Percentiles rank a stretch among this genome's conserved stretches.
These are phyloP conservation scores for Hymenoscyphus fructigenus DNA, from an alignment of 2,329 filamentous ascomycete species.

Conservation along the genomic window DNA sequence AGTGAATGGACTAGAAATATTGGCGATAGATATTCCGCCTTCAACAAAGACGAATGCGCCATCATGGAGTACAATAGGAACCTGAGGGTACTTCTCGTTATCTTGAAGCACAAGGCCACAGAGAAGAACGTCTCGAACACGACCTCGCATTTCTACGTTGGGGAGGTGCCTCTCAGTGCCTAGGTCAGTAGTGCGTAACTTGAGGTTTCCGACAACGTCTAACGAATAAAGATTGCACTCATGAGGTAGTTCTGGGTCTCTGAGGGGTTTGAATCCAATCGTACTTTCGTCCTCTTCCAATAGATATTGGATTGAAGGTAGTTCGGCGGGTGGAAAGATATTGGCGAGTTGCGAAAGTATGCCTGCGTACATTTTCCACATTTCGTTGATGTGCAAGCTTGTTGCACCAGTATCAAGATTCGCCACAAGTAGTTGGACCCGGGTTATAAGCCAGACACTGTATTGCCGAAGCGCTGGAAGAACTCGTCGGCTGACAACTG, in stretches of 20 bases:
- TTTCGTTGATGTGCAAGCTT: constrained; percentile 56
- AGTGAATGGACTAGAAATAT: constrained; percentile 36
- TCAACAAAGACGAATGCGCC: constrained; percentile 52
- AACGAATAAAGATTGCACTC: constrained; percentile 51
- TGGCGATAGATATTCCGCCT: constrained; percentile 49
- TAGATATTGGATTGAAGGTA: constrained; percentile 59
- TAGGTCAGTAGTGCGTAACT: constrained; percentile 47
- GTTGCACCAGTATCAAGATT: constrained; percentile 53
- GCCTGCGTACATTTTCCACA: constrained; percentile 66
- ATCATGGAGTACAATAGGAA: constrained; percentile 40
- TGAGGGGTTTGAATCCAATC: constrained; percentile 62
- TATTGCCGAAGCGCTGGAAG: constrained; percentile 66
- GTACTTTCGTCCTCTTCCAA: constrained; percentile 68
- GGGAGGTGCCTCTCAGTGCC: constrained; percentile 52
- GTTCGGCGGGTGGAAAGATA: constrained; percentile 55
- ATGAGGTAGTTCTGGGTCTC: constrained; percentile 45
- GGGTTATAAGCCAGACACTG: constrained; percentile 64
- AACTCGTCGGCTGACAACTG: constrained; percentile 57
- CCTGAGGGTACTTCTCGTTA: constrained; percentile 41
- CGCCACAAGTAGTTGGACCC: constrained; percentile 53
- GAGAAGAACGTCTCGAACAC: constrained; percentile 61
- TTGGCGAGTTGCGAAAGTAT: constrained; percentile 58
- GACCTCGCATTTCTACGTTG: constrained; percentile 65
- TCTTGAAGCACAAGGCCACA: constrained; percentile 60
- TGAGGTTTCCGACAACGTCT: constrained; percentile 41